These are phyloP conservation scores for Closterium sp. DNA, from an alignment of 139 green algal species.

Conservation along the genomic window DNA sequence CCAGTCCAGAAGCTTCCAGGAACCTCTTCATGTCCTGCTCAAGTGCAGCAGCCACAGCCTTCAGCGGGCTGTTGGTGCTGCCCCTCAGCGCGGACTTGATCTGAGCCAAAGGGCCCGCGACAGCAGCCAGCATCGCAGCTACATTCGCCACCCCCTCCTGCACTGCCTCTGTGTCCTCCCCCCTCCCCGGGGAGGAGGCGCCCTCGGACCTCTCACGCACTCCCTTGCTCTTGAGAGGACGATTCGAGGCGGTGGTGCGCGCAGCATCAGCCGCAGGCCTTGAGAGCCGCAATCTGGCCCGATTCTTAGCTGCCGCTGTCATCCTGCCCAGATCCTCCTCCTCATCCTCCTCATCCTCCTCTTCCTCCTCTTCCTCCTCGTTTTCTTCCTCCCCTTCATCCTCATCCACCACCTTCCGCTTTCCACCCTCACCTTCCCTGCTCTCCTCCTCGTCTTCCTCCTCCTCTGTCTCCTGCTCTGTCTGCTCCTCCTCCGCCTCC, in stretches of 20 bases:
- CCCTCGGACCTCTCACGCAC: no score
- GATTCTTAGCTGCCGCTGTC: not conserved
- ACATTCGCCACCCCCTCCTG: not conserved
- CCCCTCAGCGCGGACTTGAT: not conserved
- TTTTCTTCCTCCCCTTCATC: not conserved
- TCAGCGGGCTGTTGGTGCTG: not conserved
- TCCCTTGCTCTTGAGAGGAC: no score
- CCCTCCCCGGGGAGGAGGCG: not conserved
- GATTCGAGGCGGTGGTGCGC: no score
- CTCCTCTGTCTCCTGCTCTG: no score
- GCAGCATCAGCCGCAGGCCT: no score
- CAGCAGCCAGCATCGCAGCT: not conserved
- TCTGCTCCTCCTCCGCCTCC: no score
- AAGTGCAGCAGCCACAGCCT: not conserved
- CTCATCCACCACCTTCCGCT: not conserved
- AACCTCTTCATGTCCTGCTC: not conserved
- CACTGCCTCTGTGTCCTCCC: not conserved
- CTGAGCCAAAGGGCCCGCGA: not conserved
- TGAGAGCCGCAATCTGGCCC: not conserved
- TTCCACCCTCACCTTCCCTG: not conserved
- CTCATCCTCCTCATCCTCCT: not conserved
- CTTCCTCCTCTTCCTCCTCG: not conserved
- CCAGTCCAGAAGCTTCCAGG: not conserved
- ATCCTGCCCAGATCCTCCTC: not conserved
- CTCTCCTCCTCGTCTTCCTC: not conserved